Evolutionary conservation across 2,329 filamentous ascomycete genomes (phyloP), one percentile per base, ranked within the genome.

Genomic region (Madurella mycetomatis): DNA sequence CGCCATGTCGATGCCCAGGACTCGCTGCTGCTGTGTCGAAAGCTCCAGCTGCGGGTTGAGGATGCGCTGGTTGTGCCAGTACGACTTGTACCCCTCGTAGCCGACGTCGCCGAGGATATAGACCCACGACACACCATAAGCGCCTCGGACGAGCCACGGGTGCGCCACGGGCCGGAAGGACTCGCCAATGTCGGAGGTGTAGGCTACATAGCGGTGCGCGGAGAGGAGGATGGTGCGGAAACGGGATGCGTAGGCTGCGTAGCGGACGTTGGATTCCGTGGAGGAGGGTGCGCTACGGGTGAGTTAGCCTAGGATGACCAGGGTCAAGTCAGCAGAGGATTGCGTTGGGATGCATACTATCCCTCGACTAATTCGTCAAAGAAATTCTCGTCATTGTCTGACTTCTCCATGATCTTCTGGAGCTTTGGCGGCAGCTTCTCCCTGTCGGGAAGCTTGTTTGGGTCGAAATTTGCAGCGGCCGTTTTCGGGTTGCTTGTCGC

Each of bases 151-250:
- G 2, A 95, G 73, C 65, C 80, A 85, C 0, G 91, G 92, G 68
- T 96, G 92, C 4, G 92, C 92, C 40, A 99, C 81, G 0, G 94
- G 94, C 1, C 94, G 84, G 73, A 99, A 99, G 0, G 89, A 95
- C 72, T 99, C 94, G 69, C 94, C 94, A 60, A 99, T 92, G 66
- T 97, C 92, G 17, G 87, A 92, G 0, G 94, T 97, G 70, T 99
- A 99, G 53, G 94, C 94, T 47, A 99, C 91, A 67, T 99, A 99
- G 66, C 94, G 86, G 67, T 97, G 94, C 4, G 92, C 92, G 15
- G 88, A 90, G 63, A 92, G 77, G 66, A 99, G 84, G 62, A 97
- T 88, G 8, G 92, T 96, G 58, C 90, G 85, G 59, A 94, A 75
- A 47, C 94, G 86, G 56, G 86, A 84, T 46, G 90, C 90, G 73